These are phyloP conservation scores for Erodium texanum DNA, from an alignment of 441 rosid genomes.

Conservation along the genomic window DNA sequence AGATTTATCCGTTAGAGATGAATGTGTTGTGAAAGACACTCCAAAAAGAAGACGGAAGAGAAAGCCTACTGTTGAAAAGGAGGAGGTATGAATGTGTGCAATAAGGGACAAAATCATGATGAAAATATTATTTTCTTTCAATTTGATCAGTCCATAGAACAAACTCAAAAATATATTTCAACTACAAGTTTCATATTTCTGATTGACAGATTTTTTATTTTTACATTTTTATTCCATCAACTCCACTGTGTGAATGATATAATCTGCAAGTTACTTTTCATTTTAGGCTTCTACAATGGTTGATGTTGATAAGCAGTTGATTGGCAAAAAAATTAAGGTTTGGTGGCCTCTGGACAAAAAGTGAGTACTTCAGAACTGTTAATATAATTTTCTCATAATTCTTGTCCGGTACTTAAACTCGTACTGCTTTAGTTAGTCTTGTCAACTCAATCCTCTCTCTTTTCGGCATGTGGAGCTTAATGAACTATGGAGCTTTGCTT, in stretches of 20 bases:
- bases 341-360: constrained; percentile 82
- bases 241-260: neutral
- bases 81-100: constrained; percentile 29
- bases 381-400: neutral
- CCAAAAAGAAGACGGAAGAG: constrained; percentile 30
- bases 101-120: neutral
- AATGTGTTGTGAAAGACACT: constrained; percentile 25
- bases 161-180: neutral
- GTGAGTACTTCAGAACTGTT: constrained; percentile 29
- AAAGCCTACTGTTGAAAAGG: constrained; percentile 36
- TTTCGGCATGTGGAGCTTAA: too few species aligned
- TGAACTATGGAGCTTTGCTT: neutral
- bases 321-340: constrained; percentile 54
- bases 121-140: neutral
- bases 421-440: constrained; percentile 7
- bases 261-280: constrained; percentile 10
- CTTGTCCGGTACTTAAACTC: constrained; percentile 6
- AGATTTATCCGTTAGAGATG: constrained; percentile 20
- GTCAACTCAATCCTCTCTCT: neutral
- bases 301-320: constrained; percentile 34
- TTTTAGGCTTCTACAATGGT: constrained; percentile 36
- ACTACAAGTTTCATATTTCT: neutral
- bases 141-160: neutral
- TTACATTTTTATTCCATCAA: neutral
- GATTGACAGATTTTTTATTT: too few species aligned